Evolutionary conservation across 1,139 yeast genomes (phyloP), one percentile per base, ranked within the genome.

Genomic region (Suhomyces chickasaworum): DNA sequence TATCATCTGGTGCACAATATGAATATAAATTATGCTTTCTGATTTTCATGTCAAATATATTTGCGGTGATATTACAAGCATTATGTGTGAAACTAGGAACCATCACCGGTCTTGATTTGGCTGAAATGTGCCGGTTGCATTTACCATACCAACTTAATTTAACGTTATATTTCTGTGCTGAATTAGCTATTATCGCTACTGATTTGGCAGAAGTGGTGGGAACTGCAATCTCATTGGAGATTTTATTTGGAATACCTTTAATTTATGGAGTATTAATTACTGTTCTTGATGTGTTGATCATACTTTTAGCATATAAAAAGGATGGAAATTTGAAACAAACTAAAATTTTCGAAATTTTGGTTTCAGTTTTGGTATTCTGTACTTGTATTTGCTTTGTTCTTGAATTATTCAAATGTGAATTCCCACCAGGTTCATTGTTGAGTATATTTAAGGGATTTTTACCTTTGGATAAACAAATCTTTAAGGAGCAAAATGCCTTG

Each of bases 161-260:
- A 22, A 56, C 78, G 16, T 73, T 90, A 2, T 91, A 89, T 61
- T 58, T 79, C 1, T 77, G 89, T 60, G 93, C 97, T 0, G 97
- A 91, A 60, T 67, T 87, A 21, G 96, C 97, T 17, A 91, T 90
- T 47, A 83, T 90, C 36, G 96, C 96, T 12, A 86, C 95, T 0
- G 95, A 86, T 61, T 71, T 86, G 57, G 93, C 93, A 1, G 95
- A 86, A 59, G 91, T 86, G 27, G 91, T 90, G 13, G 97, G 97
- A 10, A 88, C 96, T 3, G 96, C 97, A 5, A 86, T 91, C 45
- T 88, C 97, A 1, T 75, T 91, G 48, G 86, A 93, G 53, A 90
- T 86, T 45, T 61, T 86, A 41, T 84, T 86, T 60, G 78, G 78
- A 2, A 74, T 86, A 10, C 93, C 93, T 0, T 66, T 86, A 42